phyloP scores from a whole-genome alignment of 73 alveolate genomes.

The Paramecium primaurelia region DNA sequence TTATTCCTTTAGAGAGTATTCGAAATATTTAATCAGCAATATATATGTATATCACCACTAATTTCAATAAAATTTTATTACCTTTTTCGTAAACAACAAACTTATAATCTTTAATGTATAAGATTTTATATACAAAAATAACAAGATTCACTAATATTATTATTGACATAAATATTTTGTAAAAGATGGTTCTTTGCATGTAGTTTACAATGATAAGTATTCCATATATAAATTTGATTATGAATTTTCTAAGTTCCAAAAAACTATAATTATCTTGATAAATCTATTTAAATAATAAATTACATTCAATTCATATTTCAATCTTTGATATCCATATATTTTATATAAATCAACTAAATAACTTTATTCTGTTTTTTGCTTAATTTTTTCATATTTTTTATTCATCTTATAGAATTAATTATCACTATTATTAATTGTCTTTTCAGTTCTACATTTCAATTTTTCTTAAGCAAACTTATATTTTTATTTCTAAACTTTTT shows the following conservation, averaged over 20 bases:
- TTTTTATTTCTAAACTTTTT: background rate
- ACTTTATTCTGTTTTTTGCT: background rate
- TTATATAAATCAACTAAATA: background rate
- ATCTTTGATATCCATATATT: background rate
- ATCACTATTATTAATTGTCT: background rate
- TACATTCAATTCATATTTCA: background rate
- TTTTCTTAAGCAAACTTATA: background rate
- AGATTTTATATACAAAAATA: background rate
- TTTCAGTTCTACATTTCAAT: background rate
- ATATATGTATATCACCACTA: background rate
- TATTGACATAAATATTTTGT: background rate
- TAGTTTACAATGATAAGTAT: background rate
- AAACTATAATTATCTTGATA: constrained; percentile 12
- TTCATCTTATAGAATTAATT: background rate
- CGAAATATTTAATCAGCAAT: background rate
- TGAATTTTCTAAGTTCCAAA: background rate
- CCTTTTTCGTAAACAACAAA: background rate
- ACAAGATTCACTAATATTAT: background rate
- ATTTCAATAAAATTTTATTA: background rate
- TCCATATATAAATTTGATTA: background rate
- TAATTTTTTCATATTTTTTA: background rate
- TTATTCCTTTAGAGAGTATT: background rate
- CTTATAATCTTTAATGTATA: background rate
- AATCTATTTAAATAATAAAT: background rate
- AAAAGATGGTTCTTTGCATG: background rate